Base-by-base conservation (phyloP, 1,139 yeast genomes). In the Yamadazyma diddensiae region DNA sequence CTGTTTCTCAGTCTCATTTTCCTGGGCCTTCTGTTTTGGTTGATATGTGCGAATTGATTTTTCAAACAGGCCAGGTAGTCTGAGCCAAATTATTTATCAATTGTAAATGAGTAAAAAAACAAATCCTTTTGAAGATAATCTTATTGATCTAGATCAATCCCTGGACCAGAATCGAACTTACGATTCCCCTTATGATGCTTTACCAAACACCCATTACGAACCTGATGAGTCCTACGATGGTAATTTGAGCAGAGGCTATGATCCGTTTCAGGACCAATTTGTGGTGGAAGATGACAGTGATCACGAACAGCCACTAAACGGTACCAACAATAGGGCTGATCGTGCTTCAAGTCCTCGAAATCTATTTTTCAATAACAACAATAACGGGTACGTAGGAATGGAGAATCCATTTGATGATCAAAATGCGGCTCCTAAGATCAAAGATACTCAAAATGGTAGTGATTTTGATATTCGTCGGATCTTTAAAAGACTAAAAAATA, bases 331-430 rank as follows among this genome's bases (percentile, higher is more conserved):
- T 11, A 15, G 15, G 6, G 5, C 11, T 21, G 22, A 12, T 21
- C 25, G 15, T 8, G 15, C 15, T n/a, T n/a, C n/a, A 10, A 22
- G 25, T 22, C 25, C 28, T 19, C 21, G 22, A n/a, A 26, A 26
- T 26, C 11, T 6, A 4, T 26, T 29, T 4, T 26, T 23, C 18
- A 23, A 24, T 25, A 28, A 17, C 14, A 36, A 33, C 15, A 26
- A 19, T 13, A 22, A 21, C n/a, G 47, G 45, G 11, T 45, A 42
- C 27, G 37, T 41, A 33, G 45, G 39, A 9, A 43, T 45, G 45
- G 41, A 41, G 18, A 53, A 65, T 37, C 71, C 71, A 3, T 65
- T 65, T 41, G 66, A 54, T 15, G 73, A 67, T 38, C 47, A 21
- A 13, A 30, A 32, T 13, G 20, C 35, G 5, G 34, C 39, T 10